Conservation (phyloP, 2,329 filamentous ascomycete genomes). For the Sarocladium brachiariae region DNA sequence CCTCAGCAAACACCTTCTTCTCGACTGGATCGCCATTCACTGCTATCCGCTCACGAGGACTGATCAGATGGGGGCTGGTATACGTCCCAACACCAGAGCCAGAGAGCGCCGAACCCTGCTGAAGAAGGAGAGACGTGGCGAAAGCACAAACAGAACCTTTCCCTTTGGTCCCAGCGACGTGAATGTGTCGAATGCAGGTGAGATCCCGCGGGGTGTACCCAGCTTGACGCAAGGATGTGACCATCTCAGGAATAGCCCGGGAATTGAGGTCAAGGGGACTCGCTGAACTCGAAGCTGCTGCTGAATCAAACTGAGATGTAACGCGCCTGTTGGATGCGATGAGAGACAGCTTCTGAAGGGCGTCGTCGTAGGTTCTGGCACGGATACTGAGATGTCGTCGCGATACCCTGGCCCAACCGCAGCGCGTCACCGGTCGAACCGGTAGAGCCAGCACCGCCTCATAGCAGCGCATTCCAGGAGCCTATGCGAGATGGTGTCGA, state of each 20-base stretch:
- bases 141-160: slow-evolving; percentile 88
- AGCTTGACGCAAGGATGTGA: slow-evolving; percentile 66
- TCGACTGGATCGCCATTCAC: slow-evolving; percentile 67
- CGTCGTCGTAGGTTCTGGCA: slow-evolving; percentile 49
- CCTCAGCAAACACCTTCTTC: slow-evolving; percentile 61
- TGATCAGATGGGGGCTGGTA: slow-evolving; percentile 79
- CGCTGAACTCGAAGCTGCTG: slow-evolving; percentile 32
- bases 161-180: slow-evolving; percentile 90
- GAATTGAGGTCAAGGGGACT: slow-evolving; percentile 51
- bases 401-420: background rate
- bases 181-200: slow-evolving; percentile 49
- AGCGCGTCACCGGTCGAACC: background rate
- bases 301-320: slow-evolving; percentile 38
- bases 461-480: background rate
- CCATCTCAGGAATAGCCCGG: slow-evolving; percentile 73
- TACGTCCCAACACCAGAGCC: slow-evolving; percentile 58
- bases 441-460: background rate
- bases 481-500: no score
- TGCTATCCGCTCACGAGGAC: slow-evolving; percentile 76
- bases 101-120: slow-evolving; percentile 24
- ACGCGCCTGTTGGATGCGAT: slow-evolving; percentile 74
- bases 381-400: slow-evolving; percentile 1
- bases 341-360: slow-evolving; percentile 66
- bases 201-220: slow-evolving; percentile 56
- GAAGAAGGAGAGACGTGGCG: slow-evolving; percentile 65